Conservation (phyloP, 2,329 filamentous ascomycete species). For the Botrytis squamosa region DNA sequence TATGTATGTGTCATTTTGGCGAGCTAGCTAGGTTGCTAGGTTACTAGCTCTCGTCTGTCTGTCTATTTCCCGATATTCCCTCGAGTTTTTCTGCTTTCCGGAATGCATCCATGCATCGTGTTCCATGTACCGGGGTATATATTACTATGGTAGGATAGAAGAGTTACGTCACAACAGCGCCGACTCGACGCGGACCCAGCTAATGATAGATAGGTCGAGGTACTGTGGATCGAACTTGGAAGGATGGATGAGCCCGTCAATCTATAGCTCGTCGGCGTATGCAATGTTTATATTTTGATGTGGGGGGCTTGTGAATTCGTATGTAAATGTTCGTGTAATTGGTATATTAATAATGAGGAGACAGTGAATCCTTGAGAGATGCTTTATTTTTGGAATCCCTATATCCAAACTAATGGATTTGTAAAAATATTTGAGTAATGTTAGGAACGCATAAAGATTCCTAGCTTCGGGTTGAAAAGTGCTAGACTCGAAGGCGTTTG, state of each 20-base stretch:
- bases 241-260: not conserved
- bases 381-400: not conserved
- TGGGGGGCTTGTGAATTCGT: not conserved
- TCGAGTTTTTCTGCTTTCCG: not conserved
- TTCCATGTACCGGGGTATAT: not conserved
- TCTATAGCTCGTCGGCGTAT: not conserved
- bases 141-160: not conserved
- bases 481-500: not conserved
- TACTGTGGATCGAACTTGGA: not conserved
- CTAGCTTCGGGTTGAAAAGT: not conserved
- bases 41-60: not conserved
- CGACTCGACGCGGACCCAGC: not conserved
- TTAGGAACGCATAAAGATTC: not conserved
- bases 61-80: not conserved
- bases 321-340: not conserved
- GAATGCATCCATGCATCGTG: not conserved
- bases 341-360: not conserved
- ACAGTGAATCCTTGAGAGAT: not conserved
- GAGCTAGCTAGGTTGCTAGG: not conserved
- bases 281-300: not conserved
- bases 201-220: not conserved
- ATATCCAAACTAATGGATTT: not conserved
- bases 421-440: not conserved
- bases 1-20: not conserved
- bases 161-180: not conserved